phyloP scores from a whole-genome alignment of 345 rosid genomes.

The Boechera retrofracta region DNA sequence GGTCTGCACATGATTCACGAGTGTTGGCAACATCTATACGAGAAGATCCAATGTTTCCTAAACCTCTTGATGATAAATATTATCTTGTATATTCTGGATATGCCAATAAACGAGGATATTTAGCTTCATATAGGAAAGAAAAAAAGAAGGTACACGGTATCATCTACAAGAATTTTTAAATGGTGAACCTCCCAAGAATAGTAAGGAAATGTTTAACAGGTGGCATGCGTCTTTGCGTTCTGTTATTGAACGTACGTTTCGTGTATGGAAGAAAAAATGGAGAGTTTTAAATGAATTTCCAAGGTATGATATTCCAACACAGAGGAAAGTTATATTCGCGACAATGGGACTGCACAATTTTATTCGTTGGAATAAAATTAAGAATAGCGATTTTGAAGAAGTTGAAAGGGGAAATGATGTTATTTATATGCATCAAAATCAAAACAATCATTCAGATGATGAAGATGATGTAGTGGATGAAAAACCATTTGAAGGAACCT shows the following conservation, averaged over 20 bases:
- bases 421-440: background rate
- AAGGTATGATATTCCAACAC: background rate
- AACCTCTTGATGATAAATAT: background rate
- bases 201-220: background rate
- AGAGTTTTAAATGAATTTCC: slow-evolving; percentile 10
- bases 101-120: background rate
- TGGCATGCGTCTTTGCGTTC: background rate
- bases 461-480: background rate
- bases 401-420: background rate
- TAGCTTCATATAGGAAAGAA: slow-evolving; percentile 11
- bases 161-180: slow-evolving; percentile 6
- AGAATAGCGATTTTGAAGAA: slow-evolving; percentile 3
- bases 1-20: slow-evolving; percentile 6
- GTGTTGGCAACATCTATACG: background rate
- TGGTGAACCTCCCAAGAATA: background rate
- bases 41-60: slow-evolving; percentile 1
- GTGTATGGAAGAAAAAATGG: slow-evolving; percentile 1
- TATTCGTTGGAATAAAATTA: background rate
- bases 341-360: slow-evolving; percentile 1
- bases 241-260: background rate
- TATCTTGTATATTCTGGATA: background rate
- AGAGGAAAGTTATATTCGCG: background rate
- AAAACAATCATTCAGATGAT: background rate
- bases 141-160: background rate
- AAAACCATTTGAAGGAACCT: background rate